Percentiles rank a stretch among this genome's conserved stretches.
Conservation (phyloP, 805 yeast species). For the Pichia rugopelliculosa region DNA sequence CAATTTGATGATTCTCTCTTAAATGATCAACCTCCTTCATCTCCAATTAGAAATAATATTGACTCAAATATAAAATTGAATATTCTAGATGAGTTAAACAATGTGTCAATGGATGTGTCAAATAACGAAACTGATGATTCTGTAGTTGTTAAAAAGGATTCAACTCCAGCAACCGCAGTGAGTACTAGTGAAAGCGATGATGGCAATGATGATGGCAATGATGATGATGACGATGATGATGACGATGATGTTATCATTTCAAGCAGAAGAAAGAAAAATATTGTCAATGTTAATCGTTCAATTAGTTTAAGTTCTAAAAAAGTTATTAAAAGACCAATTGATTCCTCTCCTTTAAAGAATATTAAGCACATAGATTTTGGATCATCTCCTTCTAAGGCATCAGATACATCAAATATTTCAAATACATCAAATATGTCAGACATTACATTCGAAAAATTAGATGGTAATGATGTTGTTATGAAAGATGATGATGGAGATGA, state of each 20-base stretch:
- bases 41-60: slow-evolving; percentile 20
- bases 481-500: slow-evolving; percentile 26
- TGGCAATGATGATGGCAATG: slow-evolving; percentile 31
- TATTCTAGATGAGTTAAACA: slow-evolving; percentile 9
- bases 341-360: slow-evolving; percentile 22
- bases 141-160: not conserved
- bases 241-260: slow-evolving; percentile 55
- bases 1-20: slow-evolving; percentile 16
- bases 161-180: not conserved
- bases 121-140: not conserved
- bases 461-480: slow-evolving; percentile 32
- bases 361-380: slow-evolving; percentile 6
- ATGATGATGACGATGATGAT: slow-evolving; percentile 28
- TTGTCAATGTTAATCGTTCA: slow-evolving; percentile 33
- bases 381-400: slow-evolving; percentile 20
- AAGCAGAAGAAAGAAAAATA: slow-evolving; percentile 44
- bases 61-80: slow-evolving; percentile 1
- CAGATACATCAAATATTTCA: slow-evolving; percentile 13
- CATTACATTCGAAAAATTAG: slow-evolving; percentile 24
- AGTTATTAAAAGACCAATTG: slow-evolving; percentile 10
- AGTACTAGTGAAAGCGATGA: slow-evolving; percentile 3
- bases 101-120: slow-evolving; percentile 8
- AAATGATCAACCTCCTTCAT: slow-evolving; percentile 24
- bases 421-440: slow-evolving; percentile 21
- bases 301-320: slow-evolving; percentile 34